A percentile compares a stretch with the other conserved stretches of the same genome.
Evolutionary conservation across 202 grass and related monocot genomes (phyloP).

Genomic region (Zizania palustris): DNA sequence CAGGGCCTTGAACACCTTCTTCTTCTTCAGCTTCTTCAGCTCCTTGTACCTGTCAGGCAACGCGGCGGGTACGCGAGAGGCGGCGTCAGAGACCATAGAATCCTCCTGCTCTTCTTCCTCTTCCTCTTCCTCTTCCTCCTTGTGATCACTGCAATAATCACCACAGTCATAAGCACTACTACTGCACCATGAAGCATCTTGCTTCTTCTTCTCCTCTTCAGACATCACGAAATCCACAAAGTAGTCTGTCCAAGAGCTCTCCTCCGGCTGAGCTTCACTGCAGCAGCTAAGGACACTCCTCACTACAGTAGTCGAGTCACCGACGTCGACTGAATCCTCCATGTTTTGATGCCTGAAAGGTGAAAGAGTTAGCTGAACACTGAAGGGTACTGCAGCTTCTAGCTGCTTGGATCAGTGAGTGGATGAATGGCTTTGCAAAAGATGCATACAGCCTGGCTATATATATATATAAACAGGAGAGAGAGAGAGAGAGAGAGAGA

Average conservation of each 20-base stretch:
- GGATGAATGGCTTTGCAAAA: conserved; percentile 42
- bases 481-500: conserved; percentile 21
- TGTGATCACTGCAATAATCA: background rate
- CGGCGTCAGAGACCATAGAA: conserved; percentile 73
- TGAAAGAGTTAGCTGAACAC: conserved; percentile 26
- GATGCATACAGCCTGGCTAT: conserved; percentile 42
- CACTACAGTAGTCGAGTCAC: conserved; percentile 54
- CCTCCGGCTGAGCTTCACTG: conserved; percentile 56
- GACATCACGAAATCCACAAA: conserved; percentile 81
- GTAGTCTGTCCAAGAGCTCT: conserved; percentile 84
- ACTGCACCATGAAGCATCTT: conserved; percentile 34
- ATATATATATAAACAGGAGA: conserved; percentile 39
- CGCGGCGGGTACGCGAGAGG: conserved; percentile 44
- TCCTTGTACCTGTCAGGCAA: conserved; percentile 45
- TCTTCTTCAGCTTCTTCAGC: conserved; percentile 72
- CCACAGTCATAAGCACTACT: conserved; percentile 8
- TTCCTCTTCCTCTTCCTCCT: conserved; percentile 10
- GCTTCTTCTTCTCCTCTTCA: conserved; percentile 54
- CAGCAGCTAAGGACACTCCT: conserved; percentile 39
- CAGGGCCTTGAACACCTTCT: conserved; percentile 50
- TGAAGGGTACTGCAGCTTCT: conserved; percentile 26
- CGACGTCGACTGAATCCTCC: conserved; percentile 60
- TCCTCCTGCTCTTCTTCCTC: conserved; percentile 34
- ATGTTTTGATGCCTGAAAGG: conserved; percentile 51
- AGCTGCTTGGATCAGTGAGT: conserved; percentile 33